Evolutionary conservation across 306 rosid genomes (phyloP).

Genomic region (Begonia masoniana): DNA sequence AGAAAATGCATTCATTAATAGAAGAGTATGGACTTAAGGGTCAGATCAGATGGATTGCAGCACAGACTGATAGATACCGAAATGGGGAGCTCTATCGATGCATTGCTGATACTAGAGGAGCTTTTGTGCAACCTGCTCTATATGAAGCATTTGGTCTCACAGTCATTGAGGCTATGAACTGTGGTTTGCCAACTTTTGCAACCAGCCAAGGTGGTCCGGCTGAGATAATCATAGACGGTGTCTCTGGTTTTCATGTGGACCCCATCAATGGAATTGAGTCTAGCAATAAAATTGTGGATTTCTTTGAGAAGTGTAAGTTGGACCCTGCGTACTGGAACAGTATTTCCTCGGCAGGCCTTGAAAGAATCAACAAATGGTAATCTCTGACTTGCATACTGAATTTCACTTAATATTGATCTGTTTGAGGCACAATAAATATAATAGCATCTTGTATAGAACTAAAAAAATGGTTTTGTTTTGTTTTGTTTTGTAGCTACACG

Average conservation of each 20-base stretch:
- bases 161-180: constrained; percentile 97
- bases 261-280: constrained; percentile 66
- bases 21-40: constrained; percentile 65
- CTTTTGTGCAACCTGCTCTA: constrained; percentile 86
- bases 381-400: not conserved
- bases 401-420: not conserved
- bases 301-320: constrained; percentile 65
- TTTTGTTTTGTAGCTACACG: constrained; percentile 46
- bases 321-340: constrained; percentile 44
- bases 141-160: constrained; percentile 96
- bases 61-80: constrained; percentile 59
- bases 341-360: constrained; percentile 41
- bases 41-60: constrained; percentile 92
- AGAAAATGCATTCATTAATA: constrained; percentile 55
- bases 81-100: constrained; percentile 82
- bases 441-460: not conserved
- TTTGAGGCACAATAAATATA: not conserved
- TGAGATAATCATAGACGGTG: constrained; percentile 72
- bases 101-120: constrained; percentile 79
- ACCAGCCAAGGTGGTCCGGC: constrained; percentile 98
- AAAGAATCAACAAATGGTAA: constrained; percentile 83
- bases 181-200: constrained; percentile 90
- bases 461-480: not conserved
- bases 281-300: constrained; percentile 56
- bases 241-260: constrained; percentile 83